A percentile compares a stretch with the other conserved stretches of the same genome.
Evolutionary conservation across 139 green algal genomes (phyloP).

Genomic region (Deuterostichococcus epilithicus): DNA sequence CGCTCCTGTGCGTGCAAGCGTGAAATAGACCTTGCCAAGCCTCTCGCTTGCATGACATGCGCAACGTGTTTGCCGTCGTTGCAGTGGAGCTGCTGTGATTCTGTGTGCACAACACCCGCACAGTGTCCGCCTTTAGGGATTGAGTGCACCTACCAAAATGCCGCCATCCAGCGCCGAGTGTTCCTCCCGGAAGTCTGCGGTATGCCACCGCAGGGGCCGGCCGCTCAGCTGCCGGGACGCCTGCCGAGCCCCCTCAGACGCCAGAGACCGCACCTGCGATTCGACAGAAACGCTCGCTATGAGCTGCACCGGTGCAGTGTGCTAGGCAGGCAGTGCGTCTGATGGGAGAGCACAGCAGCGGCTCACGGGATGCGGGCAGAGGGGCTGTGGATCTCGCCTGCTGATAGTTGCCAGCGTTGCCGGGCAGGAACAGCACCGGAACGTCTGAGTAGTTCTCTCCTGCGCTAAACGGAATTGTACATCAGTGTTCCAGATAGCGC

Average conservation of each 20-base stretch:
- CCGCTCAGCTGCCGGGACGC: conserved; percentile 5
- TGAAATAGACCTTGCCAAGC: no score
- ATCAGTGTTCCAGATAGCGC: no score
- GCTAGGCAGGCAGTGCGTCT: neutral
- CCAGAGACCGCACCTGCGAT: conserved; percentile 39
- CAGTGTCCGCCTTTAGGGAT: no score
- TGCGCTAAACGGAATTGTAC: no score
- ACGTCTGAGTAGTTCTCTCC: neutral
- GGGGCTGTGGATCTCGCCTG: conserved; percentile 25
- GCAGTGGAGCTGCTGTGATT: neutral
- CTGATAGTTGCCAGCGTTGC: conserved; percentile 42
- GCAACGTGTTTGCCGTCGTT: conserved; percentile 6
- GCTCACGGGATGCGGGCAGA: no score
- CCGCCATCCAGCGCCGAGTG: conserved; percentile 55
- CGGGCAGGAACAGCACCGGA: conserved; percentile 48
- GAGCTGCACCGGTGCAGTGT: neutral
- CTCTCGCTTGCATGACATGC: no score
- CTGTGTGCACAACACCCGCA: neutral
- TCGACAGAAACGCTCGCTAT: neutral
- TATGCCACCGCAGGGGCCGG: conserved; percentile 46
- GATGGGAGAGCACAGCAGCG: no score
- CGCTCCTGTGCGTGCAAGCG: conserved; percentile 21
- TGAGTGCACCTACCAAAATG: conserved; percentile 24
- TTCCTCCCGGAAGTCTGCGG: conserved; percentile 54
- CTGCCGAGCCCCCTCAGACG: conserved; percentile 25